Conservation (phyloP, 202 grass and related monocot genomes). For the Panicum virgatum region DNA sequence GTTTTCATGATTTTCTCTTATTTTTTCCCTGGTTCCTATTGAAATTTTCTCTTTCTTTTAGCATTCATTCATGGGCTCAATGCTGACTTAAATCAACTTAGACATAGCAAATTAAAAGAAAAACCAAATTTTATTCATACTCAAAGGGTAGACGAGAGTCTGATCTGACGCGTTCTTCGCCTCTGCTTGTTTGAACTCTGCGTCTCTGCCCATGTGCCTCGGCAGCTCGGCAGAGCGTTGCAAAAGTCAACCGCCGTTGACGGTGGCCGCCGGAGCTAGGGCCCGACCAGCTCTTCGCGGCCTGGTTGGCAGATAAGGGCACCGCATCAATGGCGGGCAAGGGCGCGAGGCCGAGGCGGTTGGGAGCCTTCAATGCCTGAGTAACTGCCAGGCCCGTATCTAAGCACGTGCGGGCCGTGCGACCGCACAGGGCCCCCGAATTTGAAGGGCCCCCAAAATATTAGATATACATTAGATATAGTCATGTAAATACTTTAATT, state of each 20-base stretch:
- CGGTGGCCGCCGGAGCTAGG: not conserved
- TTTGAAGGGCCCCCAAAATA: no score
- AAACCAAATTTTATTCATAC: not conserved
- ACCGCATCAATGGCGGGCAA: constrained; percentile 10
- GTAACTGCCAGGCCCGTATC: no score
- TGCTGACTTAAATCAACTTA: no score
- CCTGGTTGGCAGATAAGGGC: constrained; percentile 6
- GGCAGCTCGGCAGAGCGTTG: not conserved
- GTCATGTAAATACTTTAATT: no score
- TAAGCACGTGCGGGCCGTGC: no score
- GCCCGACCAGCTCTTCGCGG: not conserved
- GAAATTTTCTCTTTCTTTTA: no score
- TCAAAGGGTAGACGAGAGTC: not conserved
- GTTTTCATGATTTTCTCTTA: no score
- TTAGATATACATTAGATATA: no score
- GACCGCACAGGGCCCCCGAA: no score
- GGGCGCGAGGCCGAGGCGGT: not conserved
- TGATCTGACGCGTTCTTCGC: not conserved
- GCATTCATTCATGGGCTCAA: no score
- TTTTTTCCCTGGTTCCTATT: no score
- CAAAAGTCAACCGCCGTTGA: constrained; percentile 19
- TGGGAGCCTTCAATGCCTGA: constrained; percentile 18
- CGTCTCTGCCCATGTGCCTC: not conserved
- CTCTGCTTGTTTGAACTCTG: not conserved
- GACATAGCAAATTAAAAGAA: no score